phyloP scores from a whole-genome alignment of 257 asterid species.

The Orobanche coerulescens region DNA sequence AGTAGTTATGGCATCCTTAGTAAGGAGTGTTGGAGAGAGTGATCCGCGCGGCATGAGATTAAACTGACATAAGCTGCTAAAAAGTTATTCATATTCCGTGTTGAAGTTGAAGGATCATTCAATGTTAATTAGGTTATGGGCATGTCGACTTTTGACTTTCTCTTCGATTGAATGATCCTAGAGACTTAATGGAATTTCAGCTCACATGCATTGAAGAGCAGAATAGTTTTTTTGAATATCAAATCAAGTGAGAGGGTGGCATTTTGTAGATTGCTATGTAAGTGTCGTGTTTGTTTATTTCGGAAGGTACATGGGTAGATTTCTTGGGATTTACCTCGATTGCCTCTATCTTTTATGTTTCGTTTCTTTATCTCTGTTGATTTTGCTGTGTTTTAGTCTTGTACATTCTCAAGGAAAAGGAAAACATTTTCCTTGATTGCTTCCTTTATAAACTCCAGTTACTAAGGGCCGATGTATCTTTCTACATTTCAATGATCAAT shows the following conservation, averaged over 20 bases:
- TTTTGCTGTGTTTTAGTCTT: background rate
- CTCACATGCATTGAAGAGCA: background rate
- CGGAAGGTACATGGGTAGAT: background rate
- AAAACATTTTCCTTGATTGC: too few relatives aligned
- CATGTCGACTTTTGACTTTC: background rate
- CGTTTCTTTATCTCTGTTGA: background rate
- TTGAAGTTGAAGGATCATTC: background rate
- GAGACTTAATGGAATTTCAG: background rate
- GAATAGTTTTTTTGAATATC: too few relatives aligned
- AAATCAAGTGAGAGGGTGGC: too few relatives aligned
- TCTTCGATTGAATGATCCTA: background rate
- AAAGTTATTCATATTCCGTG: background rate
- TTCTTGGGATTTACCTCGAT: background rate
- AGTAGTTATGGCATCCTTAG: background rate
- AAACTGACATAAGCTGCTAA: constrained; percentile 7
- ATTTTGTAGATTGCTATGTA: background rate
- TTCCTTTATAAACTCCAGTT: too few relatives aligned
- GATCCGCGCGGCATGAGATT: background rate
- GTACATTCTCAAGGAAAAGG: background rate
- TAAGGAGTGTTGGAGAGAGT: background rate
- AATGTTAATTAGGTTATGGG: background rate
- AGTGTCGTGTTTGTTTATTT: background rate
- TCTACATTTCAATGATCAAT: too few relatives aligned
- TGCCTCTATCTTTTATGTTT: background rate
- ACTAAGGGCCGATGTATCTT: too few relatives aligned